These are phyloP conservation scores for Rhizopogon vesiculosus DNA, from an alignment of 768 basidiomycete genomes.

Conservation along the genomic window DNA sequence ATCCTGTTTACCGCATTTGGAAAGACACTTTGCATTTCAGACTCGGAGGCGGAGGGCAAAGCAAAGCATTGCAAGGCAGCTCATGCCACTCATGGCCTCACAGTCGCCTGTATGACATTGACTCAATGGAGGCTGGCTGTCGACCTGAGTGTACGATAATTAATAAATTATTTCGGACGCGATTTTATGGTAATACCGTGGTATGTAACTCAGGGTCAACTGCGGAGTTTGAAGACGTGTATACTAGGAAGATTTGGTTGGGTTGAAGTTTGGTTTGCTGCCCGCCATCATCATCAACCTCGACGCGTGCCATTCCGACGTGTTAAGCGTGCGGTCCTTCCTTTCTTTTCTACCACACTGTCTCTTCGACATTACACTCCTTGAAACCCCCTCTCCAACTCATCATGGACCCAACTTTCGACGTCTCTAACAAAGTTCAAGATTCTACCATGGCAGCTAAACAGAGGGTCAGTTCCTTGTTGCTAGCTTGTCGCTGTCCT, in stretches of 20 bases:
- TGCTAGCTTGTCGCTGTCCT: not conserved
- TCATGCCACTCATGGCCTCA: not conserved
- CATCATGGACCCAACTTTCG: conserved; percentile 35
- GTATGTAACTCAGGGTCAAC: not conserved
- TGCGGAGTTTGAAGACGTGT: conserved; percentile 23
- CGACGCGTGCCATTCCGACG: conserved; percentile 14
- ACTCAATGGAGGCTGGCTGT: too few species aligned
- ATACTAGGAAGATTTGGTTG: conserved; percentile 5
- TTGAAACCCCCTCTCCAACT: conserved; percentile 20
- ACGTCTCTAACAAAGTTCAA: conserved; percentile 19
- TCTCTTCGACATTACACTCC: conserved; percentile 31
- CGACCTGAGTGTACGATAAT: too few species aligned
- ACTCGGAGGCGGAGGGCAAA: not conserved
- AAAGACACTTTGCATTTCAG: not conserved
- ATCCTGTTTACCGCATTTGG: not conserved
- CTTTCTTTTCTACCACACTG: conserved; percentile 30
- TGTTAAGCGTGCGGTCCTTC: conserved; percentile 25
- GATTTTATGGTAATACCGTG: too few species aligned
- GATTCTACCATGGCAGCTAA: conserved; percentile 33
- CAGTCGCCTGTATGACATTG: not conserved
- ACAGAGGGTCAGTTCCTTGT: conserved; percentile 32
- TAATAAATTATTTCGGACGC: too few species aligned
- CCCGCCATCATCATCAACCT: conserved; percentile 19
- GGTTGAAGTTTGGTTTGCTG: conserved; percentile 18
- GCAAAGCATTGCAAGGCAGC: not conserved